Evolutionary conservation across 1,284 basidiomycete genomes (phyloP).

Genomic region (Vanrija sp.): DNA sequence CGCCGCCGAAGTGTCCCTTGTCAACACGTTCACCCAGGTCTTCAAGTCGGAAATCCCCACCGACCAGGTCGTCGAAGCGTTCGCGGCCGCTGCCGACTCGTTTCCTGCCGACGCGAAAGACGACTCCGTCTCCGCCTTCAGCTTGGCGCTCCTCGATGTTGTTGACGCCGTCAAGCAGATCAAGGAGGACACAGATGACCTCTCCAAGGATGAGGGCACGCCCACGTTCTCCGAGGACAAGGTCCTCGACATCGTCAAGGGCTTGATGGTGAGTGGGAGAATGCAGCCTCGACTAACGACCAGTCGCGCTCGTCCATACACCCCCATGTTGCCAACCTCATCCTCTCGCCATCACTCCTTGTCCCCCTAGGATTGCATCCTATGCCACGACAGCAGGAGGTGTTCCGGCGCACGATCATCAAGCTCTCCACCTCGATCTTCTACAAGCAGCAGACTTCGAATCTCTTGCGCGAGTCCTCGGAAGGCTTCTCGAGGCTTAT

Average conservation of each 20-base stretch:
- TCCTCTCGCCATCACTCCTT: constrained; percentile 27
- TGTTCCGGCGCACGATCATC: constrained; percentile 24
- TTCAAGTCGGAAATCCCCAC: no score
- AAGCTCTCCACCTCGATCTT: constrained; percentile 43
- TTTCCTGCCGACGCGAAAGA: not conserved
- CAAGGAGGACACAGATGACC: constrained; percentile 9
- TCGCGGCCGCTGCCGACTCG: no score
- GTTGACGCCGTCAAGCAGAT: constrained; percentile 15
- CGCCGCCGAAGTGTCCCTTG: no score
- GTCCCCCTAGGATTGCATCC: constrained; percentile 31
- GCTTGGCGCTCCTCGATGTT: constrained; percentile 10
- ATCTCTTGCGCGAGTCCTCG: constrained; percentile 91
- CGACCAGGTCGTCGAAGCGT: no score
- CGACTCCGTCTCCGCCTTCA: not conserved
- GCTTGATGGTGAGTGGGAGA: constrained; percentile 6
- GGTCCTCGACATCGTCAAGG: constrained; percentile 3
- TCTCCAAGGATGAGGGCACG: not conserved
- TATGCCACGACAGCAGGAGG: constrained; percentile 21
- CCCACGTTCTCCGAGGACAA: not conserved
- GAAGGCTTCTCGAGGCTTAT: constrained; percentile 94
- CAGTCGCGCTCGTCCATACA: constrained; percentile 13
- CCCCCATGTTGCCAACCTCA: constrained; percentile 24
- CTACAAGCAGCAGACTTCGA: constrained; percentile 99
- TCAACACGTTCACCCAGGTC: no score
- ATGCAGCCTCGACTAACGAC: not conserved